Evolutionary conservation across 352 stramenopile species (phyloP).

Genomic region (Pythium coloratum): DNA sequence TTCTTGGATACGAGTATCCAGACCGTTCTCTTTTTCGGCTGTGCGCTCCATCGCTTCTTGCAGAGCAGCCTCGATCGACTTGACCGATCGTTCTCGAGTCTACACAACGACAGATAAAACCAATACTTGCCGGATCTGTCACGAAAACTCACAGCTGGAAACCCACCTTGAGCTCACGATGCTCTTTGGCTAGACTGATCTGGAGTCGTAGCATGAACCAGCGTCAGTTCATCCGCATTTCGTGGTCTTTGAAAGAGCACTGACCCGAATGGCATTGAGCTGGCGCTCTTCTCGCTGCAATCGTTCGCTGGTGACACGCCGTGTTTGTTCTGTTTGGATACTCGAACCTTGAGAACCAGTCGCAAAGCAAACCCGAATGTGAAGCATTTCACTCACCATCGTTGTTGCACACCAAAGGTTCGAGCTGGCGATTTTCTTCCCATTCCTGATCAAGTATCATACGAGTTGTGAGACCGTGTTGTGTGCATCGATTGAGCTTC

Average conservation of each 20-base stretch:
- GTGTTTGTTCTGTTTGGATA: not conserved
- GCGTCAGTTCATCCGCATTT: not conserved
- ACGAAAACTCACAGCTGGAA: not conserved
- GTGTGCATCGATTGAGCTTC: not conserved
- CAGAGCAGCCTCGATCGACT: constrained; percentile 33
- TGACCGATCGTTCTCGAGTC: constrained; percentile 38
- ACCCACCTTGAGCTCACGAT: constrained; percentile 38
- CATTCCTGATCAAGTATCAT: constrained; percentile 7
- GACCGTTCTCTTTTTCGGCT: constrained; percentile 32
- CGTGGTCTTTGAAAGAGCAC: not conserved
- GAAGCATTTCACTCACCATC: constrained; percentile 1
- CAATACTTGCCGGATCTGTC: not conserved
- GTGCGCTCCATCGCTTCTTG: constrained; percentile 36
- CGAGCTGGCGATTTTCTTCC: constrained; percentile 1
- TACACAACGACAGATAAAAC: constrained; percentile 7
- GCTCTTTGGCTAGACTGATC: constrained; percentile 32
- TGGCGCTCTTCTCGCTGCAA: constrained; percentile 35
- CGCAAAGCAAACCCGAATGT: not conserved
- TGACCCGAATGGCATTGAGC: constrained; percentile 35
- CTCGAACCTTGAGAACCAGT: not conserved
- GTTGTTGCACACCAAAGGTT: constrained; percentile 15
- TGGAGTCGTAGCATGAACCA: constrained; percentile 10
- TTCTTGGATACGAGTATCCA: constrained; percentile 41
- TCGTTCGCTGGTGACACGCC: constrained; percentile 30
- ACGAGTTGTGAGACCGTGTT: not conserved